A percentile compares a stretch with the other conserved stretches of the same genome.
phyloP scores from a whole-genome alignment of 331 rosid genomes.

The Malus hybrid region DNA sequence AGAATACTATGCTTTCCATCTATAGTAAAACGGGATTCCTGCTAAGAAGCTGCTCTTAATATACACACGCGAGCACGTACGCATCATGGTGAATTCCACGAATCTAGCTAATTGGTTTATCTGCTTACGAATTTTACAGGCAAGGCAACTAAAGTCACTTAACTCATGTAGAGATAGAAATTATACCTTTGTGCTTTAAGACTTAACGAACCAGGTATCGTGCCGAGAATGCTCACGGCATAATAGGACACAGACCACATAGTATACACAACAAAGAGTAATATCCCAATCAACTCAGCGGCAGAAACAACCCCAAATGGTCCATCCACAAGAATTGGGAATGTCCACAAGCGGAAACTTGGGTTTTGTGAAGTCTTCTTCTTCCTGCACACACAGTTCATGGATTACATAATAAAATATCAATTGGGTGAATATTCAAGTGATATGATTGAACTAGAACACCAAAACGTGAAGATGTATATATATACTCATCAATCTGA shows the following conservation, averaged over 20 bases:
- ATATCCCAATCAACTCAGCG: conserved; percentile 64
- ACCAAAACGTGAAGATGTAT: too few species aligned
- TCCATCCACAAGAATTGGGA: conserved; percentile 70
- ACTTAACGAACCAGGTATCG: conserved; percentile 3
- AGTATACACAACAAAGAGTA: conserved; percentile 45
- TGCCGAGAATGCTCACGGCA: conserved; percentile 21
- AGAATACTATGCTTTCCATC: too few species aligned
- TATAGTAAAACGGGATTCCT: too few species aligned
- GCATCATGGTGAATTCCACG: too few species aligned
- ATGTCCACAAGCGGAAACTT: conserved; percentile 63
- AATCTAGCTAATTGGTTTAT: too few species aligned
- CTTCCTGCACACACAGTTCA: conserved; percentile 35
- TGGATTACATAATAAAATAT: neutral
- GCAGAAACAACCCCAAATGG: conserved; percentile 86
- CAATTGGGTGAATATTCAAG: too few species aligned
- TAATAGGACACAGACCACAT: conserved; percentile 56
- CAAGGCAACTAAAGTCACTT: neutral
- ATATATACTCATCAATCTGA: too few species aligned
- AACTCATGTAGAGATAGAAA: neutral
- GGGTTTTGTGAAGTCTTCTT: conserved; percentile 38
- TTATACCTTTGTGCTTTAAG: conserved; percentile 38
- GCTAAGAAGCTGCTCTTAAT: too few species aligned
- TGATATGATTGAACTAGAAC: neutral
- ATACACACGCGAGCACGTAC: too few species aligned
- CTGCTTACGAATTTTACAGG: too few species aligned